Base-by-base conservation (phyloP, 2,329 filamentous ascomycete species). In the Fusarium sp. region DNA sequence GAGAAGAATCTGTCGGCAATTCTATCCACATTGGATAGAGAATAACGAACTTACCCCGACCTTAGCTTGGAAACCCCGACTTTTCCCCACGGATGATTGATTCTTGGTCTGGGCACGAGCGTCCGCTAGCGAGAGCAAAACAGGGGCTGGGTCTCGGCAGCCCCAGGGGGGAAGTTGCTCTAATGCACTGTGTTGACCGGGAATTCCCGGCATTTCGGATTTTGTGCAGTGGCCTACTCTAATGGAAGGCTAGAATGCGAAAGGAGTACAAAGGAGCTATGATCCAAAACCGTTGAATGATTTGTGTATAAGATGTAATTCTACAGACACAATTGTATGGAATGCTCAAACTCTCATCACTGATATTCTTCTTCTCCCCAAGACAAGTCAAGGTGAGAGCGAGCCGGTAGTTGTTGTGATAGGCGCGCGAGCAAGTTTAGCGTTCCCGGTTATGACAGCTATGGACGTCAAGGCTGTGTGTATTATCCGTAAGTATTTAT, bases 61-160 rank as follows among this genome's bases (percentile, higher is more conserved):
- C 57, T 52, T 62, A 66, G 66, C 50, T 49, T 39, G 7, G 20
- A 53, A 70, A 67, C 66, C 66, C 66, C 66, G 66, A 69, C 53
- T 67, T 70, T 69, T 69, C 66, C 66, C 66, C 66, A 69, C 66
- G 63, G 53, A 58, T 47, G 43, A 54, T 44, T 59, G n/a, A 35
- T 40, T 46, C 27, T 56, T 52, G 33, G 17, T 11, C 39, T 39
- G 40, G 39, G 45, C 43, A 54, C 39, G 58, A 54, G 47, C 65
- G 46, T 30, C 55, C 44, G 41, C 62, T 44, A 37, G 45, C 23
- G 27, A 47, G 45, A 35, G 20, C 37, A 52, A 23, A 56, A 41
- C 66, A 68, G 55, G 65, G 63, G 56, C 39, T 46, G 53, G 46
- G 62, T 54, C 35, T 47, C 35, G 46, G 46, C 27, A 65, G 59